phyloP scores from a whole-genome alignment of 2,329 filamentous ascomycete genomes.

The Elsinoe necatrix region DNA sequence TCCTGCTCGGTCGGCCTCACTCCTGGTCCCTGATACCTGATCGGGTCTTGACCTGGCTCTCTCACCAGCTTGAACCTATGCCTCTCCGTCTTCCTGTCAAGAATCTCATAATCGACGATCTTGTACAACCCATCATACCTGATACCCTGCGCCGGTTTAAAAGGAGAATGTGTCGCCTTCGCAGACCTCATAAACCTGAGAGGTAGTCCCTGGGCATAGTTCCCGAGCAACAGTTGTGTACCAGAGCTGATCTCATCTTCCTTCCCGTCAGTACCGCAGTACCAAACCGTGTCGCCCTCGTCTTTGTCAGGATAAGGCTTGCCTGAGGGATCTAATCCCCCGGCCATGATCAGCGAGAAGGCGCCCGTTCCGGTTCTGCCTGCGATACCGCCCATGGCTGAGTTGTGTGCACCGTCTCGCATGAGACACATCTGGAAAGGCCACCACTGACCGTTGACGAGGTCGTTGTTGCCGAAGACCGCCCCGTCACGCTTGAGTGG shows the following conservation, averaged over 20 bases:
- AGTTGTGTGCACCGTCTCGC: constrained; percentile 48
- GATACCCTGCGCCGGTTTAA: constrained; percentile 42
- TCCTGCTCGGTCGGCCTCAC: constrained; percentile 36
- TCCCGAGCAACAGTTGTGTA: constrained; percentile 39
- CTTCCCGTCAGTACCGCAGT: constrained; percentile 43
- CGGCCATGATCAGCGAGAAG: constrained; percentile 48
- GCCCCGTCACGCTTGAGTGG: constrained; percentile 22
- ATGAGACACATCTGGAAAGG: constrained; percentile 44
- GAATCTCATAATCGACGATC: constrained; percentile 33
- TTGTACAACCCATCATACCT: constrained; percentile 52
- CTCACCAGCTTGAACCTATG: constrained; percentile 44
- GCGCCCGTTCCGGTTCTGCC: constrained; percentile 45
- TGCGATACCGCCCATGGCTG: constrained; percentile 43
- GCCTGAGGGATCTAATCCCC: constrained; percentile 24
- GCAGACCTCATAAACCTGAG: constrained; percentile 46
- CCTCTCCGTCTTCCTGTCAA: constrained; percentile 35
- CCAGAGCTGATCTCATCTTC: constrained; percentile 28
- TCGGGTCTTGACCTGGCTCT: constrained; percentile 37
- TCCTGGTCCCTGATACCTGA: constrained; percentile 37
- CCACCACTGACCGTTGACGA: constrained; percentile 47
- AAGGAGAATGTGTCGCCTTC: constrained; percentile 33
- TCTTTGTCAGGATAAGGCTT: constrained; percentile 42
- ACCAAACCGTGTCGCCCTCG: constrained; percentile 41
- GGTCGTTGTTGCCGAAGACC: constrained; percentile 33
- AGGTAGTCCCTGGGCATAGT: constrained; percentile 29